A percentile compares a stretch with the other conserved stretches of the same genome.
phyloP scores from a whole-genome alignment of 1,284 basidiomycete species.

The Heterobasidion irregulare region DNA sequence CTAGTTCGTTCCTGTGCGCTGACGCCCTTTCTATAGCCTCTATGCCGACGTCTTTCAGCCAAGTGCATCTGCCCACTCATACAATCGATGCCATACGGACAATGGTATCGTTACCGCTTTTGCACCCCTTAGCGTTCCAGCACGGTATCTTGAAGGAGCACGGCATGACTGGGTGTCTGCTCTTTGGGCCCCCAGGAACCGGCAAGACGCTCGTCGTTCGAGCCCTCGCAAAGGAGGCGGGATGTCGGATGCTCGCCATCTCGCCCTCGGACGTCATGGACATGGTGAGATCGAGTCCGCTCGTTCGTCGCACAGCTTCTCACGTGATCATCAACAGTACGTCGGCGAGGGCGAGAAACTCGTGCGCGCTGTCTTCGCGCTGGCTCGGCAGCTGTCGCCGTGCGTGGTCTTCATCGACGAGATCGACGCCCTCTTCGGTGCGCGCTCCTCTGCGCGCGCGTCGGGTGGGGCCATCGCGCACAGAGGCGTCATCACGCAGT shows the following conservation, averaged over 20 bases:
- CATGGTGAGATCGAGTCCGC: slow-evolving; percentile 46
- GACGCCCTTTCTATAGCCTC: slow-evolving; percentile 31
- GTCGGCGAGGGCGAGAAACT: slow-evolving; percentile 95
- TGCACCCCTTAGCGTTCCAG: slow-evolving; percentile 87
- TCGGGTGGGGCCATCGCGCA: slow-evolving; percentile 80
- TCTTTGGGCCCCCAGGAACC: slow-evolving; percentile 90
- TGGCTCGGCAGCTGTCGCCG: slow-evolving; percentile 82
- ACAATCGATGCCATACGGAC: slow-evolving; percentile 87
- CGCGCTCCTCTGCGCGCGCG: slow-evolving; percentile 75
- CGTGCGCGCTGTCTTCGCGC: slow-evolving; percentile 83
- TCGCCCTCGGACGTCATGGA: slow-evolving; percentile 85
- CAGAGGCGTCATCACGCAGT: slow-evolving; percentile 82
- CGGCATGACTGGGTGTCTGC: slow-evolving; percentile 78
- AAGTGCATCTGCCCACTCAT: slow-evolving; percentile 81
- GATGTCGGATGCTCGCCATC: slow-evolving; percentile 81
- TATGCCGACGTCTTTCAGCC: slow-evolving; percentile 75
- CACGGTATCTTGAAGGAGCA: slow-evolving; percentile 89
- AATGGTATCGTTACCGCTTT: slow-evolving; percentile 84
- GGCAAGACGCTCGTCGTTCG: slow-evolving; percentile 88
- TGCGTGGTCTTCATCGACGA: slow-evolving; percentile 97
- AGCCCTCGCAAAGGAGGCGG: slow-evolving; percentile 87
- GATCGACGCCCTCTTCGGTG: slow-evolving; percentile 90
- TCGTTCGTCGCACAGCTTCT: neutral
- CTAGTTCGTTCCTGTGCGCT: slow-evolving; percentile 5
- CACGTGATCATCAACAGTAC: slow-evolving; percentile 44